A percentile compares a stretch with the other conserved stretches of the same genome.
Conservation (phyloP, 1,284 basidiomycete genomes). For the Microbotryum lychnidis-dioicae region DNA sequence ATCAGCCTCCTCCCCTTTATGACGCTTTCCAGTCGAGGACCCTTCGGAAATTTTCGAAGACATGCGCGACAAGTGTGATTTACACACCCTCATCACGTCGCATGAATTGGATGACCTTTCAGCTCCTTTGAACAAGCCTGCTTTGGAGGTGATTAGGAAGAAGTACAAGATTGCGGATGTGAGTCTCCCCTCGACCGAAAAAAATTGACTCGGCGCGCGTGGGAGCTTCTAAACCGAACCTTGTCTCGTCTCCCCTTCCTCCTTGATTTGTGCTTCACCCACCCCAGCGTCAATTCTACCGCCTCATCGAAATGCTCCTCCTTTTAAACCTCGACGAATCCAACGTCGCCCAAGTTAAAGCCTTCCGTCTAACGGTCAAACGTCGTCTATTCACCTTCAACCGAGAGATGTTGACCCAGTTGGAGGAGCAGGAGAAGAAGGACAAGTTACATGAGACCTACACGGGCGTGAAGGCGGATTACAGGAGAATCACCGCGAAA, state of each 20-base stretch:
- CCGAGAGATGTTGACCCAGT: constrained; percentile 51
- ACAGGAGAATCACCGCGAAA: constrained; percentile 39
- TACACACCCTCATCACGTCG: constrained; percentile 65
- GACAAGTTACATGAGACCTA: constrained; percentile 91
- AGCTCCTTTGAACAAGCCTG: constrained; percentile 66
- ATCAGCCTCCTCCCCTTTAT: not conserved
- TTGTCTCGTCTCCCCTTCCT: not conserved
- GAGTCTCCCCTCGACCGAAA: constrained; percentile 35
- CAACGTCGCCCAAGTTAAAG: constrained; percentile 12
- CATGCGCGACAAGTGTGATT: constrained; percentile 82
- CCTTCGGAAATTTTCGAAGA: constrained; percentile 94
- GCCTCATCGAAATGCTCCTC: constrained; percentile 85
- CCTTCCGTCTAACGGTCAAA: constrained; percentile 53
- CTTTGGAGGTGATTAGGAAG: constrained; percentile 65
- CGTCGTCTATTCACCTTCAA: constrained; percentile 90
- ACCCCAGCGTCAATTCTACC: constrained; percentile 91
- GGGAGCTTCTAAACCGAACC: not conserved
- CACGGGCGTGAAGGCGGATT: constrained; percentile 76
- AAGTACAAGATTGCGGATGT: constrained; percentile 85
- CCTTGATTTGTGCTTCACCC: constrained; percentile 4
- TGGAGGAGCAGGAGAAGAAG: constrained; percentile 63
- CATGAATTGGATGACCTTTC: constrained; percentile 52
- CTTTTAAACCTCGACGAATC: constrained; percentile 54
- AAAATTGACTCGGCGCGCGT: no score
- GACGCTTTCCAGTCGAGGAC: constrained; percentile 65